A percentile compares a stretch with the other conserved stretches of the same genome.
These are phyloP conservation scores for Miscanthus lutarioriparius DNA, from an alignment of 176 grass and related monocot species.

Conservation along the genomic window DNA sequence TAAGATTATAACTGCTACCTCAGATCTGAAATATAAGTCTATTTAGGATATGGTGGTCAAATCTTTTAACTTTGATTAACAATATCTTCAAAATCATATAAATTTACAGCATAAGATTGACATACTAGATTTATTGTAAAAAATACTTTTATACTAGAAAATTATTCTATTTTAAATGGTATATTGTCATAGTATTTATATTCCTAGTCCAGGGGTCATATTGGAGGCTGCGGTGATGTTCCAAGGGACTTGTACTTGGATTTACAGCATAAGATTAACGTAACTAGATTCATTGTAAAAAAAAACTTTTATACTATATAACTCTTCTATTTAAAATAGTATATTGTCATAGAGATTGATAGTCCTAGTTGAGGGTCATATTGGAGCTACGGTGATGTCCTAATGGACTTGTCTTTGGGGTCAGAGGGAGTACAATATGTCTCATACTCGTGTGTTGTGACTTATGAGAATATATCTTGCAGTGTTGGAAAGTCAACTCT, in stretches of 20 bases:
- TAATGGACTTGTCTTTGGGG: background rate
- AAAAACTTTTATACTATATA: background rate
- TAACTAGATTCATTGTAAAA: background rate
- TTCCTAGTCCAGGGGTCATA: background rate
- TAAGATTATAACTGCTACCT: background rate
- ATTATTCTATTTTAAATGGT: background rate
- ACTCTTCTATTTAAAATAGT: background rate
- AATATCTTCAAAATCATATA: background rate
- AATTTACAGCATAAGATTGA: background rate
- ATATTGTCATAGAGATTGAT: background rate
- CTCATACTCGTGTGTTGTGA: constrained; percentile 9
- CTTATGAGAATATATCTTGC: constrained; percentile 32
- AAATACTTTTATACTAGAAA: background rate
- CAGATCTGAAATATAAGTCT: background rate
- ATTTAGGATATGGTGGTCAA: background rate
- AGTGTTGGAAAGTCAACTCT: constrained; percentile 99
- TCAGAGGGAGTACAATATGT: background rate
- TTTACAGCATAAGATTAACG: background rate
- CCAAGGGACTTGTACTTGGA: background rate
- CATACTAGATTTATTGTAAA: background rate
- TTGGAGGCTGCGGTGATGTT: background rate
- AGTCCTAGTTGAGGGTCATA: background rate
- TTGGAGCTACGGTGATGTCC: background rate
- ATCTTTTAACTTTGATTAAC: background rate
- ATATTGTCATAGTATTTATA: background rate